A percentile compares a stretch with the other conserved stretches of the same genome.
Evolutionary conservation across 1,284 basidiomycete genomes (phyloP).

Genomic region (Ustilago curta): DNA sequence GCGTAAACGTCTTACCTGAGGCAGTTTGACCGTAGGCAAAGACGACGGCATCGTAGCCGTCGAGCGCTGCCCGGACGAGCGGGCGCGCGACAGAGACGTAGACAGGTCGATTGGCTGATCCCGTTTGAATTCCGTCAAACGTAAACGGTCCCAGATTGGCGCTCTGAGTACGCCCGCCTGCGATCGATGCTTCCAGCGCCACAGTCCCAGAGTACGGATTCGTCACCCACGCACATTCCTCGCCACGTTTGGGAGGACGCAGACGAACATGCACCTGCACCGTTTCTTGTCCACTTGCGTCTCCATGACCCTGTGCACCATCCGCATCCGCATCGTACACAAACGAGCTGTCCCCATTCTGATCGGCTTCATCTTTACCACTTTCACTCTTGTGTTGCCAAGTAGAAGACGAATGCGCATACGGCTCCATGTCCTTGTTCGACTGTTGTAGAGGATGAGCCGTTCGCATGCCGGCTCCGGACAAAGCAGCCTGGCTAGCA

Average conservation of each 20-base stretch:
- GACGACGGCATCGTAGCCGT: slow-evolving; percentile 65
- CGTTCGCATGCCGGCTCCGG: not conserved
- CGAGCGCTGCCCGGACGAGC: slow-evolving; percentile 75
- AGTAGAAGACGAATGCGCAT: slow-evolving; percentile 25
- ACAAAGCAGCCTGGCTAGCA: not conserved
- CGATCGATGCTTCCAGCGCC: slow-evolving; percentile 50
- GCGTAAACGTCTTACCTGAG: slow-evolving; percentile 63
- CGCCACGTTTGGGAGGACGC: slow-evolving; percentile 45
- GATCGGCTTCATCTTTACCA: slow-evolving; percentile 7
- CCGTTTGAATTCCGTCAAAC: slow-evolving; percentile 80
- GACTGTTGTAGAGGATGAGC: slow-evolving; percentile 21
- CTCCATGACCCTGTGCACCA: not conserved
- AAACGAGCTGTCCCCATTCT: slow-evolving; percentile 55
- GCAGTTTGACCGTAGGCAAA: slow-evolving; percentile 70
- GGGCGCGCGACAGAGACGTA: slow-evolving; percentile 86
- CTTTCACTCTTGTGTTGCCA: slow-evolving; percentile 15
- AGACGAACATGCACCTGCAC: slow-evolving; percentile 60
- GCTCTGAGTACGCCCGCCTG: slow-evolving; percentile 39
- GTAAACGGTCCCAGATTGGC: slow-evolving; percentile 55
- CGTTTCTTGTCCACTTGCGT: slow-evolving; percentile 26
- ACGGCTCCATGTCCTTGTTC: slow-evolving; percentile 16
- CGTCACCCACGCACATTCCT: slow-evolving; percentile 62
- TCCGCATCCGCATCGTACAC: slow-evolving; percentile 47
- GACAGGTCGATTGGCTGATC: slow-evolving; percentile 83
- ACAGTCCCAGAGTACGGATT: slow-evolving; percentile 41